phyloP scores from a whole-genome alignment of 768 basidiomycete genomes.

The Trametes coccinea region DNA sequence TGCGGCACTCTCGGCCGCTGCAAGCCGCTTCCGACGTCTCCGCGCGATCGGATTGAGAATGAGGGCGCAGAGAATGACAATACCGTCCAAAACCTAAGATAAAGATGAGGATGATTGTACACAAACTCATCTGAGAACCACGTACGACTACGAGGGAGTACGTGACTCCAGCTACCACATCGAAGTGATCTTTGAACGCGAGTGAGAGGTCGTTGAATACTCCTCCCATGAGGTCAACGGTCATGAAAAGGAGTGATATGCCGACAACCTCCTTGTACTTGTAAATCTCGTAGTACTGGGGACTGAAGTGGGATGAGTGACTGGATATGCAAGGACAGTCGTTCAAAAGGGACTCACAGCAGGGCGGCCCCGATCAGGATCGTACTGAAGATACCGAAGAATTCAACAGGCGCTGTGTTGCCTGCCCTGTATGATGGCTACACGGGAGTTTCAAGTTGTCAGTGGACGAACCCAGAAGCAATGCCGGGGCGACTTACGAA shows the following conservation, averaged over 20 bases:
- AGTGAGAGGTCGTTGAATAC: slow-evolving; percentile 71
- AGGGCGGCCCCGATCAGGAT: slow-evolving; percentile 54
- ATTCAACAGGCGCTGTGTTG: slow-evolving; percentile 40
- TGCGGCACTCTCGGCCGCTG: slow-evolving; percentile 3
- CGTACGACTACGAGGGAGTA: slow-evolving; percentile 60
- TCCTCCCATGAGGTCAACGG: slow-evolving; percentile 67
- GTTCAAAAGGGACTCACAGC: slow-evolving; percentile 34
- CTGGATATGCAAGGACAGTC: slow-evolving; percentile 27
- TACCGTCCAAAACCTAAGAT: slow-evolving; percentile 56
- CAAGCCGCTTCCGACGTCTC: slow-evolving; percentile 34
- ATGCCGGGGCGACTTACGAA: slow-evolving; percentile 38
- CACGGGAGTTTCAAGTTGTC: neutral
- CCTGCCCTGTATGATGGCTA: slow-evolving; percentile 42
- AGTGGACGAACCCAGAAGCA: neutral
- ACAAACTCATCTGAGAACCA: neutral
- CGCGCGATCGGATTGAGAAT: slow-evolving; percentile 64
- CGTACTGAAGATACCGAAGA: slow-evolving; percentile 64
- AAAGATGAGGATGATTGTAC: neutral
- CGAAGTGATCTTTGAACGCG: slow-evolving; percentile 63
- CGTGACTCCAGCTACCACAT: slow-evolving; percentile 59
- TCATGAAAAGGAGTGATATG: slow-evolving; percentile 69
- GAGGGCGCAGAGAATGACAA: slow-evolving; percentile 59
- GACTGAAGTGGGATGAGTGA: slow-evolving; percentile 28
- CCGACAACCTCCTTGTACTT: slow-evolving; percentile 62
- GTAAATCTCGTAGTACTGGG: slow-evolving; percentile 80